phyloP scores from a whole-genome alignment of 2,329 filamentous ascomycete genomes.

The Cercospora canescens region DNA sequence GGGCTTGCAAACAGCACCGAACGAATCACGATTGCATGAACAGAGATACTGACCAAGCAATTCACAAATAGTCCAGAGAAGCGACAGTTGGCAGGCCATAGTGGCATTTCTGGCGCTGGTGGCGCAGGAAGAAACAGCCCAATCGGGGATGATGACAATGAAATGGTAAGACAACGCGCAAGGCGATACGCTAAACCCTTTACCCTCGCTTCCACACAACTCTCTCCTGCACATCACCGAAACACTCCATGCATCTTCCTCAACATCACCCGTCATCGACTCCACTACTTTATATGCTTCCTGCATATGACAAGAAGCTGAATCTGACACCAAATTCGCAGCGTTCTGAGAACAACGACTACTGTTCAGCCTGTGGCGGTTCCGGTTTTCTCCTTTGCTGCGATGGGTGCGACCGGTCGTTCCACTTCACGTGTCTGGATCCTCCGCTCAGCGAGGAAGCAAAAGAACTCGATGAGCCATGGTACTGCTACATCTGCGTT shows the following conservation, averaged over 20 bases:
- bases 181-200: slow-evolving; percentile 31
- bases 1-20: slow-evolving; percentile 21
- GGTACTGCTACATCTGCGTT: slow-evolving; percentile 78
- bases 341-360: slow-evolving; percentile 73
- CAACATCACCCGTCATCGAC: slow-evolving; percentile 28
- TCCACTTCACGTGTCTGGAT: slow-evolving; percentile 86
- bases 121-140: slow-evolving; percentile 64
- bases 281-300: slow-evolving; percentile 20
- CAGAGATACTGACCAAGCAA: slow-evolving; percentile 27
- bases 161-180: slow-evolving; percentile 51
- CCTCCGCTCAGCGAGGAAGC: slow-evolving; percentile 64
- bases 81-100: slow-evolving; percentile 68
- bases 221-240: slow-evolving; percentile 25
- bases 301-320: slow-evolving; percentile 20
- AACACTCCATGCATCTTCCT: slow-evolving; percentile 33
- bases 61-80: slow-evolving; percentile 65
- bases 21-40: background rate
- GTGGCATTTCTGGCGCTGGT: slow-evolving; percentile 65
- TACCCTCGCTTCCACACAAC: slow-evolving; percentile 43
- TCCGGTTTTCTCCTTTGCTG: slow-evolving; percentile 88
- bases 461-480: slow-evolving; percentile 61
- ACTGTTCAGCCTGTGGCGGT: slow-evolving; percentile 82
- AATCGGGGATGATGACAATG: slow-evolving; percentile 59
- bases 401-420: slow-evolving; percentile 86
- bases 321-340: slow-evolving; percentile 43